Conservation (phyloP, 768 basidiomycete genomes). For the Russula earlei region DNA sequence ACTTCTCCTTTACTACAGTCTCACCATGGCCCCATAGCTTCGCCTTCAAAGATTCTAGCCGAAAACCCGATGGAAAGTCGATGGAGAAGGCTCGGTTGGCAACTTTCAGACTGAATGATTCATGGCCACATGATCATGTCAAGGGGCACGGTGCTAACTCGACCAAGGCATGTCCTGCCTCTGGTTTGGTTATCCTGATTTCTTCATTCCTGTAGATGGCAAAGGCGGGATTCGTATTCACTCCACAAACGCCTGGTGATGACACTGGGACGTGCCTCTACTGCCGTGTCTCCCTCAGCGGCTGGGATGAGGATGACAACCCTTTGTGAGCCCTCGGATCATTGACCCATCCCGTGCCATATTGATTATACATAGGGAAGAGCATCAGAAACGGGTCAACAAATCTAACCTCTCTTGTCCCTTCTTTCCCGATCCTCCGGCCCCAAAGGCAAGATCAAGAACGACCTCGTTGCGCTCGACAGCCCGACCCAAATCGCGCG, state of each 20-base stretch:
- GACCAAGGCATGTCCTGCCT: slow-evolving; percentile 41
- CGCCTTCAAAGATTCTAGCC: slow-evolving; percentile 44
- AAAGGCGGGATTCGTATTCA: slow-evolving; percentile 78
- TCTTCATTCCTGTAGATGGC: slow-evolving; percentile 53
- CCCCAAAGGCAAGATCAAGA: slow-evolving; percentile 20
- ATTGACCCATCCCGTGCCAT: not conserved
- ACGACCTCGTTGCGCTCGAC: slow-evolving; percentile 25
- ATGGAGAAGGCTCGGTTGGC: slow-evolving; percentile 68
- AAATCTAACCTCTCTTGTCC: slow-evolving; percentile 37
- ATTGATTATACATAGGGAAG: slow-evolving; percentile 39
- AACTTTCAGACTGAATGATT: slow-evolving; percentile 45
- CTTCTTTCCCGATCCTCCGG: slow-evolving; percentile 30
- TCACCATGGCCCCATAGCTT: slow-evolving; percentile 36
- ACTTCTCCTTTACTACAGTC: not conserved
- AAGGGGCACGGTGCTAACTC: slow-evolving; percentile 62
- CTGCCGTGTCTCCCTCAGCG: slow-evolving; percentile 68
- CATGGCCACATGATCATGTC: slow-evolving; percentile 62
- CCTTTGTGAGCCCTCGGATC: slow-evolving; percentile 57
- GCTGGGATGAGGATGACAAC: slow-evolving; percentile 84
- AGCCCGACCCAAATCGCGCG: slow-evolving; percentile 19
- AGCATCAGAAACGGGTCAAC: slow-evolving; percentile 59
- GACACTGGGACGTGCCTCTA: slow-evolving; percentile 84
- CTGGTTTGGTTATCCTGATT: not conserved
- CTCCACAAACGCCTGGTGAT: slow-evolving; percentile 55
- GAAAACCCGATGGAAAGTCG: slow-evolving; percentile 53